Base-by-base conservation (phyloP, 2,329 filamentous ascomycete species). In the Stemphylium vesicarium region DNA sequence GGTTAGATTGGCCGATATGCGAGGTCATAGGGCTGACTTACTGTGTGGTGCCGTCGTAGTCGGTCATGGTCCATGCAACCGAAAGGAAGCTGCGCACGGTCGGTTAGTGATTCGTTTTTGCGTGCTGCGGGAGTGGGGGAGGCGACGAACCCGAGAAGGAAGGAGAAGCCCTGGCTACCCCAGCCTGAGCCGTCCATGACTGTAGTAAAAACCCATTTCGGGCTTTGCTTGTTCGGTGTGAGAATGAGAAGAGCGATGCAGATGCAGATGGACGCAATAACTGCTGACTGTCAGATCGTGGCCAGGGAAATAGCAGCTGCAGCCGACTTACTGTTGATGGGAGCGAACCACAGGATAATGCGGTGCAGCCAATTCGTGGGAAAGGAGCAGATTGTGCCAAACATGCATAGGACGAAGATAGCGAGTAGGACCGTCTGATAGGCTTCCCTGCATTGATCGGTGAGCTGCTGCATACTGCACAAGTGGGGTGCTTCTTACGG, bases 1-100 rank as follows among this genome's bases (percentile, higher is more conserved):
- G 40, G 45, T 72, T 68, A 72, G 66, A 55, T 59, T 60, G 60
- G 56, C 47, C 65, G 40, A 60, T 53, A 53, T 64, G 59, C 54
- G 62, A 53, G 49, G 18, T 53, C 22, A 38, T 32, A 41, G 57
- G 53, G 50, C 37, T 39, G 43, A 73, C 79, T 69, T 74, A 83
- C 81, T 88, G 86, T 5, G 85, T 87, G 10, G 86, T 88, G 40
- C 83, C 85, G 62, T 88, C 85, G 67, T 88, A 88, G 66, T 88
- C 85, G 5, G 85, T 88, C 85, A 88, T 88, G n/a, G 84, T 86
- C 82, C 82, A 84, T 18, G 82, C 81, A 12, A 84, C 82, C 13
- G 81, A 83, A 5, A 84, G 71, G 60, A 84, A 84, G 22, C 78
- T 79, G 59, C 20, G 10, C 26, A 24, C 31, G 26, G 18, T 64